Percentiles rank a stretch among this genome's conserved stretches.
These are phyloP conservation scores for Mucor saturninus DNA, from an alignment of 371 early-diverging fungal species.

Conservation along the genomic window DNA sequence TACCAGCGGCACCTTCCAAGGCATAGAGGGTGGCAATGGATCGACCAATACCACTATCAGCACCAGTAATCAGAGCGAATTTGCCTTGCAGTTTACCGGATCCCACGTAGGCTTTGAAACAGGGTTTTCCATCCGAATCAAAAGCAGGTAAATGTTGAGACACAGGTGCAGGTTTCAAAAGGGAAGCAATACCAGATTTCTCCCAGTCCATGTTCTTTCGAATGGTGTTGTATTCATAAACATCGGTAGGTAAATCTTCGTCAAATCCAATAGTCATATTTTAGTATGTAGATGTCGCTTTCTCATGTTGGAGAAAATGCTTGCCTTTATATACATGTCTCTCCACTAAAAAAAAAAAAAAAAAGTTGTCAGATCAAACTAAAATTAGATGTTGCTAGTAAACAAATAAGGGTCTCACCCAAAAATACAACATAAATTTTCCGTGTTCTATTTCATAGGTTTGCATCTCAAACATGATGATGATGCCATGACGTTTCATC, in stretches of 20 bases:
- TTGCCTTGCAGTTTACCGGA: slow-evolving; percentile 52
- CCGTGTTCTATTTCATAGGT: slow-evolving; percentile 1
- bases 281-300: too few relatives aligned
- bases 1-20: slow-evolving; percentile 52
- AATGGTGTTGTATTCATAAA: slow-evolving; percentile 53
- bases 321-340: neutral
- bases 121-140: slow-evolving; percentile 44
- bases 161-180: slow-evolving; percentile 55
- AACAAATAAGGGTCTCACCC: slow-evolving; percentile 10
- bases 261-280: slow-evolving; percentile 53
- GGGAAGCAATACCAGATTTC: slow-evolving; percentile 50
- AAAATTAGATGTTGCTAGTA: neutral
- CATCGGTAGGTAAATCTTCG: slow-evolving; percentile 53
- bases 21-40: slow-evolving; percentile 54
- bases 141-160: slow-evolving; percentile 51
- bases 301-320: neutral
- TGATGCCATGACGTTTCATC: neutral
- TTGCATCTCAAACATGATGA: neutral
- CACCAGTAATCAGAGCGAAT: slow-evolving; percentile 53
- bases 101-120: slow-evolving; percentile 46
- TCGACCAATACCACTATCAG: slow-evolving; percentile 57
- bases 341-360: neutral
- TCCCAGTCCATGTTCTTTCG: slow-evolving; percentile 48
- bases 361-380: neutral
- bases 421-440: slow-evolving; percentile 1